Base-by-base conservation (phyloP, 2,329 filamentous ascomycete genomes). In the Aspergillus candidus region DNA sequence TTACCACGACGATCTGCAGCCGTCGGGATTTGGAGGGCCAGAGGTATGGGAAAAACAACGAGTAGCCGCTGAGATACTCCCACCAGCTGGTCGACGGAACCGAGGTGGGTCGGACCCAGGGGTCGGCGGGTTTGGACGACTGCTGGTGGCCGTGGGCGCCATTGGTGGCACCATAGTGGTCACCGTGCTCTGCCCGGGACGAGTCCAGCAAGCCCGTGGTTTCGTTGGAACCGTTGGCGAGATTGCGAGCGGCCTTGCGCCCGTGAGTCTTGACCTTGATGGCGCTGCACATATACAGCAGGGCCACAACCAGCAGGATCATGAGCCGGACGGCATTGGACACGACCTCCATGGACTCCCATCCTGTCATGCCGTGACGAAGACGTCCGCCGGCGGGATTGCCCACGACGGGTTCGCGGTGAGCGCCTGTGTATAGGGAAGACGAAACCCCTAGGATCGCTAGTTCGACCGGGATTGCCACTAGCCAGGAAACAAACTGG, bases 51-150 rank as follows among this genome's bases (percentile, higher is more conserved):
- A 97, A 94, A 69, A 98, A 95, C 40, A 96, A 75, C 11, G 84
- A 86, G 66, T 97, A 98, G 36, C 91, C 89, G 51, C 84, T 83
- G 48, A 96, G 73, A 65, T 98, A 98, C 62, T 97, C 90, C 82
- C 86, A 94, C 93, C 93, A 98, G 41, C 83, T 93, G 54, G 86
- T 88, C 55, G 86, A 86, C 3, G 88, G 90, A 7, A 88, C 79
- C 52, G 88, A 91, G 32, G 85, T 84, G 2, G 90, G 90, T 55
- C 91, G 84, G 65, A 94, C 94, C 74, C 94, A 97, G 5, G 86
- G 88, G 8, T 88, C 83, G 49, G 74, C 67, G 2, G 65, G 65
- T 38, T 67, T 68, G 15, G 73, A 63, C 51, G 72, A 66, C 38
- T 69, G 56, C 43, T 72, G 62, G 33, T 63, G 55, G 41, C 57